These are phyloP conservation scores for Ceratocystis papillata DNA, from an alignment of 2,329 filamentous ascomycete genomes.

Conservation along the genomic window DNA sequence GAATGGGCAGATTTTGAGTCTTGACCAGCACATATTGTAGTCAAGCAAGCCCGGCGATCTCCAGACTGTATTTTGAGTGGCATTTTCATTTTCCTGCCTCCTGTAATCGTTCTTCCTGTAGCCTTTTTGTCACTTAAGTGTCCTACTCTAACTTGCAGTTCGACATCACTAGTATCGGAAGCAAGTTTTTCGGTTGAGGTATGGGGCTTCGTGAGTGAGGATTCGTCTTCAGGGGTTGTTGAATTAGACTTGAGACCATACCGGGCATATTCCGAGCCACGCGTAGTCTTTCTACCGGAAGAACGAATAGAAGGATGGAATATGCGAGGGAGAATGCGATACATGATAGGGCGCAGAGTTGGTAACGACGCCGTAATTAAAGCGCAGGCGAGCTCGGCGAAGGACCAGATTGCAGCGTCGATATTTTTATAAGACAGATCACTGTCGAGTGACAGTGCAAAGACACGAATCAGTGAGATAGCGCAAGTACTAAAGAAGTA, in stretches of 20 bases:
- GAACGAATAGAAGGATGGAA: conserved; percentile 20
- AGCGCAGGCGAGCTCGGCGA: conserved; percentile 27
- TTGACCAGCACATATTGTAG: neutral
- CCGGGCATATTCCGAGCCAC: conserved; percentile 14
- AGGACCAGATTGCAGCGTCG: conserved; percentile 28
- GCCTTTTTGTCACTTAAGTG: too few species aligned
- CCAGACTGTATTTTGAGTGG: neutral
- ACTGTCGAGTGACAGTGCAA: conserved; percentile 25
- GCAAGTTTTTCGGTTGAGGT: conserved; percentile 17
- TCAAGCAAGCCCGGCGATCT: neutral
- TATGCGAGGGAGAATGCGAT: conserved; percentile 28
- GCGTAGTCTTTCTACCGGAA: neutral
- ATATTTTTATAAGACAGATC: conserved; percentile 28
- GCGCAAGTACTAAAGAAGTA: conserved; percentile 26
- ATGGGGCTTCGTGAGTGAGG: conserved; percentile 11
- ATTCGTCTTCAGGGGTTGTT: neutral
- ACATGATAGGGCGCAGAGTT: conserved; percentile 28
- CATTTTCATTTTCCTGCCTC: neutral
- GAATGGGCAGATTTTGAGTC: neutral
- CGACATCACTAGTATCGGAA: conserved; percentile 13
- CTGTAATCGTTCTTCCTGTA: neutral
- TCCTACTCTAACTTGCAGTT: conserved; percentile 7
- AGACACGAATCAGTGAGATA: conserved; percentile 28
- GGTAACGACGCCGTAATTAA: conserved; percentile 27
- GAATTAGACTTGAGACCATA: conserved; percentile 12